Percentiles rank a stretch among this genome's conserved stretches.
Conservation (phyloP, 2,329 filamentous ascomycete genomes). For the Elsinoe arachidis region DNA sequence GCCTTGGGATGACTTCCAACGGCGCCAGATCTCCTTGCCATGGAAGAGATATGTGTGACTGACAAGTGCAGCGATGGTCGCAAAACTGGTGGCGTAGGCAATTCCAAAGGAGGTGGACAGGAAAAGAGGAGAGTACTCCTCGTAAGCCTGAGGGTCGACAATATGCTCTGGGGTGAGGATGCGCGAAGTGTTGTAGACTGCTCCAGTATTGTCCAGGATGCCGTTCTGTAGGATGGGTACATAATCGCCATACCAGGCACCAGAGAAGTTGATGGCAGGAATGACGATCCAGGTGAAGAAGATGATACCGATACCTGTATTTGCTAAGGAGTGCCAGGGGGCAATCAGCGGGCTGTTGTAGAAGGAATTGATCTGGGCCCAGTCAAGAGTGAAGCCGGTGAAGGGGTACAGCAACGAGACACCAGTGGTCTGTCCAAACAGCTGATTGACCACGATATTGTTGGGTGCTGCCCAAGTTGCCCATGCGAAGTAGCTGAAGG, state of each 20-base stretch:
- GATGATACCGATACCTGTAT: slow-evolving; percentile 19
- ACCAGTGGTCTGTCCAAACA: slow-evolving; percentile 22
- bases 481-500: slow-evolving; percentile 80
- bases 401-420: slow-evolving; percentile 22
- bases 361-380: slow-evolving; percentile 71
- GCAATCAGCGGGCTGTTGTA: slow-evolving; percentile 58
- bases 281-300: slow-evolving; percentile 21
- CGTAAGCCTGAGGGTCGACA: slow-evolving; percentile 68
- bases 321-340: slow-evolving; percentile 29
- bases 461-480: slow-evolving; percentile 82
- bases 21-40: slow-evolving; percentile 70
- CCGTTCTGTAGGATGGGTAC: slow-evolving; percentile 78
- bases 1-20: slow-evolving; percentile 51
- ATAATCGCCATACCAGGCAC: slow-evolving; percentile 70
- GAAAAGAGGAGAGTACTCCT: slow-evolving; percentile 72
- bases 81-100: slow-evolving; percentile 79
- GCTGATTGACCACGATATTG: slow-evolving; percentile 46
- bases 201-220: slow-evolving; percentile 79
- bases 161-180: slow-evolving; percentile 71
- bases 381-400: slow-evolving; percentile 64
- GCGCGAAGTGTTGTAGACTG: slow-evolving; percentile 72
- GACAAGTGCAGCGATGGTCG: slow-evolving; percentile 66
- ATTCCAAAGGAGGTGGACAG: slow-evolving; percentile 80
- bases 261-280: slow-evolving; percentile 48
- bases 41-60: slow-evolving; percentile 82